Percentiles rank a stretch among this genome's conserved stretches.
These are phyloP conservation scores for Beauveria scarabaeidicola DNA, from an alignment of 2,329 filamentous ascomycete genomes.

Conservation along the genomic window DNA sequence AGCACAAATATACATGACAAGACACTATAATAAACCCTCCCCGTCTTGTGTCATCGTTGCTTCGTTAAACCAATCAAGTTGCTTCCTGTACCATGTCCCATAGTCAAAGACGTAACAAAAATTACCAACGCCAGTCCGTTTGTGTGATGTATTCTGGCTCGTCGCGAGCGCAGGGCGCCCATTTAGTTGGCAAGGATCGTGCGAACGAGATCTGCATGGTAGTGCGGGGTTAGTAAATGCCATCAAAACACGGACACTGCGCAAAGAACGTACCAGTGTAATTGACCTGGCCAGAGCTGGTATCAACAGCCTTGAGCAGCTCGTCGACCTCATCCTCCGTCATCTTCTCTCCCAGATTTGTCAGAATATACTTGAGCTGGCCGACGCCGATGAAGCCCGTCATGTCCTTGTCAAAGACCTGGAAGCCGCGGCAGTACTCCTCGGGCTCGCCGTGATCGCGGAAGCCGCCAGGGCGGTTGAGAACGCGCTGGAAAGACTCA, in stretches of 20 bases:
- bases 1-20: constrained; percentile 11
- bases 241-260: background rate
- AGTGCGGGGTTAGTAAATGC: background rate
- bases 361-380: constrained; percentile 95
- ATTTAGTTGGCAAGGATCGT: constrained; percentile 75
- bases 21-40: constrained; percentile 6
- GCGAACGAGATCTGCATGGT: constrained; percentile 63
- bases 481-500: constrained; percentile 90
- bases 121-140: constrained; percentile 12
- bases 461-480: constrained; percentile 97
- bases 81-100: constrained; percentile 11
- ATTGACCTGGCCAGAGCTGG: constrained; percentile 92
- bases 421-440: constrained; percentile 97
- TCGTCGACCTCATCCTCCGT: constrained; percentile 97
- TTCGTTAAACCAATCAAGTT: constrained; percentile 13
- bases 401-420: constrained; percentile 99
- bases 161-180: constrained; percentile 12
- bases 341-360: constrained; percentile 99
- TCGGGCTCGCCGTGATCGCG: constrained; percentile 95
- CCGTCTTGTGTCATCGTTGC: constrained; percentile 7
- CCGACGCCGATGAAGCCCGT: constrained; percentile 96
- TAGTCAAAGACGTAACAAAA: constrained; percentile 23
- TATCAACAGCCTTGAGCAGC: constrained; percentile 95
- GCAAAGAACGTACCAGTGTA: constrained; percentile 65
- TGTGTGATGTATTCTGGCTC: constrained; percentile 10